A percentile compares a stretch with the other conserved stretches of the same genome.
These are phyloP conservation scores for Dalbergia cochinchinensis DNA, from an alignment of 306 rosid genomes.

Conservation along the genomic window DNA sequence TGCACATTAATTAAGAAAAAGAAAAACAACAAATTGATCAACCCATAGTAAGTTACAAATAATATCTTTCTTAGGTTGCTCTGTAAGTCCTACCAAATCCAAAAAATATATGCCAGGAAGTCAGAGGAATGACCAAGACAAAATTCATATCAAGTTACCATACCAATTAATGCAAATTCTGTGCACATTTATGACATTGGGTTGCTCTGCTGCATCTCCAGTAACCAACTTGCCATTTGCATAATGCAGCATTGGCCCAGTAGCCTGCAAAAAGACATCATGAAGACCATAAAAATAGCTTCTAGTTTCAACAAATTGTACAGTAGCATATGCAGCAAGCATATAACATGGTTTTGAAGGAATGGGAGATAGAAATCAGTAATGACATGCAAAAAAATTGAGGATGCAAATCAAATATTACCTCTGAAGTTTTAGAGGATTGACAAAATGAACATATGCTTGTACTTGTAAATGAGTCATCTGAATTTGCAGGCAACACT, in stretches of 20 bases:
- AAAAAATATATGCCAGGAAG: background rate
- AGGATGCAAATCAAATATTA: slow-evolving; percentile 38
- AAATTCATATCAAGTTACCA: background rate
- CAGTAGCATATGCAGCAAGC: slow-evolving; percentile 11
- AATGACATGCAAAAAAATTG: slow-evolving; percentile 12
- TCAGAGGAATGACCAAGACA: background rate
- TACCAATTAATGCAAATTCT: slow-evolving; percentile 84
- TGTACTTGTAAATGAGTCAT: slow-evolving; percentile 38
- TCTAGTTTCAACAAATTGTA: slow-evolving; percentile 9
- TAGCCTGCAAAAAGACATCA: slow-evolving; percentile 58
- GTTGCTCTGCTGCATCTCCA: slow-evolving; percentile 64
- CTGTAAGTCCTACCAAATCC: background rate
- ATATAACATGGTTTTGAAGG: slow-evolving; percentile 14
- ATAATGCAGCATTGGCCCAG: slow-evolving; percentile 85
- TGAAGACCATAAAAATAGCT: slow-evolving; percentile 5
- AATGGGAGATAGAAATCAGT: background rate
- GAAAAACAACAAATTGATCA: background rate
- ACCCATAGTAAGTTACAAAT: background rate
- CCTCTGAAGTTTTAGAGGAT: slow-evolving; percentile 75
- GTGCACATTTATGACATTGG: slow-evolving; percentile 83
- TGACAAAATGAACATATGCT: slow-evolving; percentile 86
- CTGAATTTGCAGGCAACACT: slow-evolving; percentile 27
- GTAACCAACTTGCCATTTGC: slow-evolving; percentile 61
- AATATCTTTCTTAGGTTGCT: background rate
- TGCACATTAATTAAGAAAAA: background rate